A percentile compares a stretch with the other conserved stretches of the same genome.
phyloP scores from a whole-genome alignment of 768 basidiomycete species.

The Xanthoconium stramineum region DNA sequence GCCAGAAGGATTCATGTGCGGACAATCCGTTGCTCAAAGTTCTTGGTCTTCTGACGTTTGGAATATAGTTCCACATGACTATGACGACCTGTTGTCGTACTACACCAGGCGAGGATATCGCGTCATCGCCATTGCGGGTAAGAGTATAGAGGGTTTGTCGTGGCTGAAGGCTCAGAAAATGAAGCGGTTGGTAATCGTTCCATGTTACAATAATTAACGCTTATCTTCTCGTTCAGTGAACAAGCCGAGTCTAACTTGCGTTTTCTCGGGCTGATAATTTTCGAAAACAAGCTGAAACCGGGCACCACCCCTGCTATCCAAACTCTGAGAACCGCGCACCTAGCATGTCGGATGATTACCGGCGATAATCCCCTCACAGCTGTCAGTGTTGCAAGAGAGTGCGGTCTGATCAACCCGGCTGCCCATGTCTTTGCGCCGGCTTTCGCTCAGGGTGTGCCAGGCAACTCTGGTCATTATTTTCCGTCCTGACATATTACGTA shows the following conservation, averaged over 20 bases:
- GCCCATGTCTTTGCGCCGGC: constrained; percentile 84
- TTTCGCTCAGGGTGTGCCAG: constrained; percentile 63
- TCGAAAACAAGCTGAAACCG: constrained; percentile 95
- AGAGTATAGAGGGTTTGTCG: constrained; percentile 87
- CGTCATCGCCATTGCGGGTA: constrained; percentile 97
- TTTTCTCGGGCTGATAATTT: constrained; percentile 94
- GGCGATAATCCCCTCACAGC: constrained; percentile 97
- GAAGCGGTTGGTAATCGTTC: constrained; percentile 62
- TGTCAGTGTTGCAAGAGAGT: constrained; percentile 95
- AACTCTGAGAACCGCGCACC: constrained; percentile 80
- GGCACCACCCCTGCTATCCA: constrained; percentile 90
- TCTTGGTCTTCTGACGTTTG: constrained; percentile 12
- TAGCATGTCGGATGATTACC: constrained; percentile 97
- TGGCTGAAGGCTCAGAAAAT: constrained; percentile 98
- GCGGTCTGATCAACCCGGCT: constrained; percentile 80
- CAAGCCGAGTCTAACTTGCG: constrained; percentile 88
- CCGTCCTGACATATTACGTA: constrained; percentile 24
- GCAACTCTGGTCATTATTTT: not conserved
- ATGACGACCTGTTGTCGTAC: constrained; percentile 92
- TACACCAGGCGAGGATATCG: constrained; percentile 97
- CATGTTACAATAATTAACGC: not conserved
- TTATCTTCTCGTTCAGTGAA: constrained; percentile 51
- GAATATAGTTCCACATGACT: constrained; percentile 84
- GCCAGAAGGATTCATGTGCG: constrained; percentile 88
- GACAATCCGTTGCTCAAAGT: constrained; percentile 9